Percentiles rank a stretch among this genome's conserved stretches.
These are phyloP conservation scores for Trametes sanguinea DNA, from an alignment of 768 basidiomycete genomes.

Conservation along the genomic window DNA sequence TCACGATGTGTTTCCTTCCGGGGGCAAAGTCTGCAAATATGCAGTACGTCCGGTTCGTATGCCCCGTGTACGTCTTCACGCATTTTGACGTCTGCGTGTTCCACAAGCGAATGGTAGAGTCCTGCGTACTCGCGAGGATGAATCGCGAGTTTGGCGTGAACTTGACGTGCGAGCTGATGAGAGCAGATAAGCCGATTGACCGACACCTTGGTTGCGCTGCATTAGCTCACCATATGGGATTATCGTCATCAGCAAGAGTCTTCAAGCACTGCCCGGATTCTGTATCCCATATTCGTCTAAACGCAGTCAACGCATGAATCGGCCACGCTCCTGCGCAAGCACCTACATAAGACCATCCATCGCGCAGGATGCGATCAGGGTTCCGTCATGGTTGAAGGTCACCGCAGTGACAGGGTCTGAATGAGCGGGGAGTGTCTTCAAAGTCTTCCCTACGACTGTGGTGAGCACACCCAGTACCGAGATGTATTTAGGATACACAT, in stretches of 20 bases:
- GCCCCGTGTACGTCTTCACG: conserved; percentile 90
- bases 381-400: conserved; percentile 92
- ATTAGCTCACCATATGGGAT: conserved; percentile 76
- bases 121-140: conserved; percentile 89
- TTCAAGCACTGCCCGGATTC: conserved; percentile 97
- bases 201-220: background rate
- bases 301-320: background rate
- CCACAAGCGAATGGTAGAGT: conserved; percentile 94
- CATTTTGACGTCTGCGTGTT: conserved; percentile 89
- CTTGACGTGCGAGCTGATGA: conserved; percentile 72
- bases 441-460: conserved; percentile 60
- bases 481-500: conserved; percentile 4
- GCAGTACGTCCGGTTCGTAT: conserved; percentile 84
- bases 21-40: conserved; percentile 69
- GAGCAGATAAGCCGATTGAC: background rate
- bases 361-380: conserved; percentile 89
- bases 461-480: background rate
- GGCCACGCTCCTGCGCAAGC: background rate
- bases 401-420: conserved; percentile 97
- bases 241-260: conserved; percentile 94
- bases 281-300: conserved; percentile 95
- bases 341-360: conserved; percentile 97
- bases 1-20: conserved; percentile 69
- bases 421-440: conserved; percentile 91
- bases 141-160: conserved; percentile 94